A percentile compares a stretch with the other conserved stretches of the same genome.
Evolutionary conservation across 768 basidiomycete species (phyloP).

Genomic region (Kwoniella dendrophila): DNA sequence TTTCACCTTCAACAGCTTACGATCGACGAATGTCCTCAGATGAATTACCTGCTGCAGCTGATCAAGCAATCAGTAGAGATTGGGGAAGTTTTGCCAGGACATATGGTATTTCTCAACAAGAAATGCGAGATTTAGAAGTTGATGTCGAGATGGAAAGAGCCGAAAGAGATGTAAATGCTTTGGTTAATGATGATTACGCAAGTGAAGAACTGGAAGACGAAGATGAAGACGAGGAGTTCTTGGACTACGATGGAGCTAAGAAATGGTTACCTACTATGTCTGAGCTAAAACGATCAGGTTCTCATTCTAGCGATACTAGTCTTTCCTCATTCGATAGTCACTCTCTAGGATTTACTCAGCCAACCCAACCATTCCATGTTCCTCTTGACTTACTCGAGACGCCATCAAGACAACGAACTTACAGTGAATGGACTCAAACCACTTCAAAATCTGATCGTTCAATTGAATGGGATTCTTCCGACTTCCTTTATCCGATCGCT

Average conservation of each 20-base stretch:
- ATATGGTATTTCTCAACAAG: conserved; percentile 15
- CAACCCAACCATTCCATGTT: conserved; percentile 12
- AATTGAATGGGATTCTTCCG: conserved; percentile 9
- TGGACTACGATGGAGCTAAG: conserved; percentile 47
- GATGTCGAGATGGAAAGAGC: conserved; percentile 28
- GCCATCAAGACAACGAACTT: conserved; percentile 5
- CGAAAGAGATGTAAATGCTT: conserved; percentile 14
- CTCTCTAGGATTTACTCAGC: not conserved
- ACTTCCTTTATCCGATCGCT: conserved; percentile 13
- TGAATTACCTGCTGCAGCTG: conserved; percentile 31
- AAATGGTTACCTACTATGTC: conserved; percentile 36
- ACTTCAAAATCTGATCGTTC: conserved; percentile 3
- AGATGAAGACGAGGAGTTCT: conserved; percentile 41
- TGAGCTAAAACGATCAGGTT: conserved; percentile 30
- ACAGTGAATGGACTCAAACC: conserved; percentile 13
- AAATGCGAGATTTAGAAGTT: conserved; percentile 11
- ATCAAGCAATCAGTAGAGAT: conserved; percentile 35
- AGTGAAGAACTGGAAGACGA: conserved; percentile 26
- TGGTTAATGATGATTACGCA: conserved; percentile 25
- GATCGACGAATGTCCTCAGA: conserved; percentile 18
- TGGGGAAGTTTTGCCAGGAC: conserved; percentile 30
- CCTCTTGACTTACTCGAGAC: conserved; percentile 8
- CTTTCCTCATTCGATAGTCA: conserved; percentile 13
- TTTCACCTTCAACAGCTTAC: conserved; percentile 6
- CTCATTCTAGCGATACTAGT: conserved; percentile 26